Percentiles rank a stretch among this genome's conserved stretches.
These are phyloP conservation scores for Pichia sp. DNA, from an alignment of 1,139 yeast species.

Conservation along the genomic window DNA sequence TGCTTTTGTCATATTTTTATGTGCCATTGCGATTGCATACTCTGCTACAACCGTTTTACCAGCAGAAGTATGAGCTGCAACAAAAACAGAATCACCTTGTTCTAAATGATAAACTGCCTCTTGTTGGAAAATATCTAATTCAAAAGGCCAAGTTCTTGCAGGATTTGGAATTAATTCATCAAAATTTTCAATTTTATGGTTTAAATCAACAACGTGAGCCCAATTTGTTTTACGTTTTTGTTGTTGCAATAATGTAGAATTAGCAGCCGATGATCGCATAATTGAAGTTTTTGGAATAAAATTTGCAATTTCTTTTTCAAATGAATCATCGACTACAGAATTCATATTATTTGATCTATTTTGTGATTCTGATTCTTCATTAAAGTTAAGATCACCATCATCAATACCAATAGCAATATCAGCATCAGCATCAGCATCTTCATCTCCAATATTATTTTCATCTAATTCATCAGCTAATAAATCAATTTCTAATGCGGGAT, in stretches of 20 bases:
- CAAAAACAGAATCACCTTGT: constrained; percentile 90
- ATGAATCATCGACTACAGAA: not conserved
- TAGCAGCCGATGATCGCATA: constrained; percentile 30
- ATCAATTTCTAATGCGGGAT: constrained; percentile 6
- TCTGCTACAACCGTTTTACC: constrained; percentile 99
- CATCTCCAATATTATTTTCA: constrained; percentile 3
- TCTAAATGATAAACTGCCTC: constrained; percentile 93
- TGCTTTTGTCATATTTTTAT: constrained; percentile 84
- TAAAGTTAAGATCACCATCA: too few relatives aligned
- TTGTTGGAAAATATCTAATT: constrained; percentile 92
- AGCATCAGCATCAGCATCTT: not conserved
- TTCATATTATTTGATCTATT: not conserved
- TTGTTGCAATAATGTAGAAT: constrained; percentile 15
- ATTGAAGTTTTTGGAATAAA: constrained; percentile 59
- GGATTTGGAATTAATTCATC: constrained; percentile 84
- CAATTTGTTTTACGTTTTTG: constrained; percentile 49
- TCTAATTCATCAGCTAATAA: constrained; percentile 17
- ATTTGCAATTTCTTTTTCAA: constrained; percentile 53
- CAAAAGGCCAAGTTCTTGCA: constrained; percentile 89
- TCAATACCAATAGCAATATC: too few relatives aligned
- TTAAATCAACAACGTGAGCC: constrained; percentile 93
- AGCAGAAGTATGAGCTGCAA: constrained; percentile 97
- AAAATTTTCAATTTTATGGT: constrained; percentile 78
- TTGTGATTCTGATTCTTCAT: not conserved
- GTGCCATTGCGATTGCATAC: constrained; percentile 94